Conservation (phyloP, 192 early-diverging fungal genomes). For the Entomortierella beljakovae region DNA sequence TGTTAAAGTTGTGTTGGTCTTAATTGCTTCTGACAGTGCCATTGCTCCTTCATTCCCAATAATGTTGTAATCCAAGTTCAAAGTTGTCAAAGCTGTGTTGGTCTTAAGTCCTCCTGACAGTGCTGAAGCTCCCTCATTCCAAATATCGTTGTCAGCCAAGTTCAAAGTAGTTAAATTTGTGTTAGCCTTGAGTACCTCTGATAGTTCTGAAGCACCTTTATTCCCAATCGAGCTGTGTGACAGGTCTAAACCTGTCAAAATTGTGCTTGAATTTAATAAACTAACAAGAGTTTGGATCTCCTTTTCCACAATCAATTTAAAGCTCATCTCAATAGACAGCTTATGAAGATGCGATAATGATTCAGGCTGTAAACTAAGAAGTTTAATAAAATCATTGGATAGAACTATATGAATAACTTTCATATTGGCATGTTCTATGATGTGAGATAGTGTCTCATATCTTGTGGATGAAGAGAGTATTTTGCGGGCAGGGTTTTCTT, state of each 20-base stretch:
- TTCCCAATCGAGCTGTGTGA: background rate
- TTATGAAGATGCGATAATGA: background rate
- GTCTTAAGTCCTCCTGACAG: background rate
- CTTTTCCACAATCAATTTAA: background rate
- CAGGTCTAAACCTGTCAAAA: background rate
- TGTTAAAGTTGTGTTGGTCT: no score
- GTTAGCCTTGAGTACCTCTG: conserved; percentile 1
- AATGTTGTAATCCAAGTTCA: no score
- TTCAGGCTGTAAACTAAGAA: conserved; percentile 2
- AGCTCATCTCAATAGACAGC: background rate
- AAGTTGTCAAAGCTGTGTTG: background rate
- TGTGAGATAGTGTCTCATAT: background rate
- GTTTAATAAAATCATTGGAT: background rate
- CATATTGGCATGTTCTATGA: background rate
- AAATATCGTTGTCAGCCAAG: background rate
- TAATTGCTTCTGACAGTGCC: no score
- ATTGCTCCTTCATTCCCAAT: no score
- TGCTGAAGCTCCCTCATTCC: background rate
- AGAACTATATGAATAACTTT: background rate
- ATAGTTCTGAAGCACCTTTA: background rate
- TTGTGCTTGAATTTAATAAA: background rate
- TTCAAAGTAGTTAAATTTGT: background rate
- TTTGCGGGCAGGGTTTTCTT: conserved; percentile 6
- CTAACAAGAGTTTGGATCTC: background rate
- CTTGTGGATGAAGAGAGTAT: background rate